A percentile compares a stretch with the other conserved stretches of the same genome.
These are phyloP conservation scores for Eucalyptus urophylla DNA, from an alignment of 345 rosid species.

Conservation along the genomic window DNA sequence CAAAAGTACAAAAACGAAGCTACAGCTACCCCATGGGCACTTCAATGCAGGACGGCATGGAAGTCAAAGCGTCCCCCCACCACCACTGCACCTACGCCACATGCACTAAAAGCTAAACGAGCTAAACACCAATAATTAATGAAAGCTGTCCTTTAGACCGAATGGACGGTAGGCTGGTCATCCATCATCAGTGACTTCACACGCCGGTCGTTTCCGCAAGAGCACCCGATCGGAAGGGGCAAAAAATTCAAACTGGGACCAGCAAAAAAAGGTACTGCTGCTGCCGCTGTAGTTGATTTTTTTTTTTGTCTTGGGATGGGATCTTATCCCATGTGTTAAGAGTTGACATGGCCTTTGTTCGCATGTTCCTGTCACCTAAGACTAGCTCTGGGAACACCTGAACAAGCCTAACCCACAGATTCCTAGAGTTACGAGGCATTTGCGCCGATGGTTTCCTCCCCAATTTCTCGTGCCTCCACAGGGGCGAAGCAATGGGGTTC, in stretches of 20 bases:
- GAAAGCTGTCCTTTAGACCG: neutral
- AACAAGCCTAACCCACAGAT: neutral
- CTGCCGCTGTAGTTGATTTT: neutral
- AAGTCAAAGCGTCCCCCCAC: neutral
- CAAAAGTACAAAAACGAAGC: neutral
- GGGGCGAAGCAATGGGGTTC: neutral
- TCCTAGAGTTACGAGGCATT: neutral
- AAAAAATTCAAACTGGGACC: neutral
- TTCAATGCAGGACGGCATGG: neutral
- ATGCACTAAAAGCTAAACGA: neutral
- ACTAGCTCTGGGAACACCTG: neutral
- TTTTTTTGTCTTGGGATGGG: neutral
- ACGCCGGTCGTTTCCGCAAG: neutral
- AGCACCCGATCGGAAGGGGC: neutral
- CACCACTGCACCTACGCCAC: neutral
- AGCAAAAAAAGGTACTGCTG: neutral
- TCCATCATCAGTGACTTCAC: neutral
- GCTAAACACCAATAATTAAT: neutral
- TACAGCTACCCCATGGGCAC: neutral
- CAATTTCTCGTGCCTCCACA: neutral
- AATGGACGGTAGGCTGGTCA: neutral
- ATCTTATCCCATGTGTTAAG: neutral
- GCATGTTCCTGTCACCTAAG: neutral
- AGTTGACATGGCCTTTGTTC: neutral
- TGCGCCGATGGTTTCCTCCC: neutral